A percentile compares a stretch with the other conserved stretches of the same genome.
Evolutionary conservation across 2,329 filamentous ascomycete genomes (phyloP).

Genomic region (Thermoascus crustaceus): DNA sequence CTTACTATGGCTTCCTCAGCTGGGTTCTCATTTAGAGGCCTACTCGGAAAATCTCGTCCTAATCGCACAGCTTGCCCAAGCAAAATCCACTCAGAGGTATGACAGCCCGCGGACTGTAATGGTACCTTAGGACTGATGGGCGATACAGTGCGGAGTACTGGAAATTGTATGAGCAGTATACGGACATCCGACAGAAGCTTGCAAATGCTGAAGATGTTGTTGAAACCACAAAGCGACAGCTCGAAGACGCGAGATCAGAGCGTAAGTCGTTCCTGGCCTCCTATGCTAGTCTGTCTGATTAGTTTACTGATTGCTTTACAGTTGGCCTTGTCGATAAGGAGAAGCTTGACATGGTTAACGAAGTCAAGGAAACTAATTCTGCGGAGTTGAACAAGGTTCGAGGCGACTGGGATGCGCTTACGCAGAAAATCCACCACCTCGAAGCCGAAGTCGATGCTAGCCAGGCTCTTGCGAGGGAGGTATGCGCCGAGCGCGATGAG

Average conservation of each 20-base stretch:
- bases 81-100: conserved; percentile 31
- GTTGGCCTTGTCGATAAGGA: conserved; percentile 30
- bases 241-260: conserved; percentile 29
- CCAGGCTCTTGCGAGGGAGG: conserved; percentile 29
- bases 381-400: conserved; percentile 27
- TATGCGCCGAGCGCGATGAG: conserved; percentile 32
- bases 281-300: neutral
- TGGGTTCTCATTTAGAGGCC: conserved; percentile 19
- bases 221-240: conserved; percentile 26
- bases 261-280: conserved; percentile 18
- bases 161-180: conserved; percentile 34
- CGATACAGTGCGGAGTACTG: conserved; percentile 30
- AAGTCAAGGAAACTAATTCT: conserved; percentile 27
- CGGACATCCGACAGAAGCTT: conserved; percentile 28
- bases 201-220: conserved; percentile 30
- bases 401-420: conserved; percentile 25
- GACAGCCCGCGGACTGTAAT: neutral
- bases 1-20: conserved; percentile 15
- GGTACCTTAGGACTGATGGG: conserved; percentile 11
- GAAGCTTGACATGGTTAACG: conserved; percentile 30
- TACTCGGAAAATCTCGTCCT: conserved; percentile 27
- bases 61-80: conserved; percentile 24
- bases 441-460: conserved; percentile 33
- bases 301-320: conserved; percentile 16
- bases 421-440: conserved; percentile 27